Percentiles rank a stretch among this genome's conserved stretches.
phyloP scores from a whole-genome alignment of 208 protist species.

The Acanthamoeba rhysodes region DNA sequence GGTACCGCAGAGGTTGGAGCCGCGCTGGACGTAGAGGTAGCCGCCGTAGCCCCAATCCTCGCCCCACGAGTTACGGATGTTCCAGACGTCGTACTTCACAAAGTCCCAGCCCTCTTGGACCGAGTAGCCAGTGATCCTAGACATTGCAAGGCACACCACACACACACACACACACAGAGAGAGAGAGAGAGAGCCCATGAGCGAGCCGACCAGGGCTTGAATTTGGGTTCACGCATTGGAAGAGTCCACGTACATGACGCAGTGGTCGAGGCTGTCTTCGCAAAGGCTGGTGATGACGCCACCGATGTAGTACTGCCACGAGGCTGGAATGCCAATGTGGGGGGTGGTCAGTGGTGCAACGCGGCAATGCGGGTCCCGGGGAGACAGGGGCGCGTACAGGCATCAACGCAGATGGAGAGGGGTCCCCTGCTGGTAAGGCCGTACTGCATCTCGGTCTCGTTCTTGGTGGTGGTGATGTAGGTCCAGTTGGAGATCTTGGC shows the following conservation, averaged over 20 bases:
- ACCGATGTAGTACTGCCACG: conserved; percentile 90
- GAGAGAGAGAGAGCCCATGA: neutral
- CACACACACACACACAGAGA: neutral
- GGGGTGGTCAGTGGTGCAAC: neutral
- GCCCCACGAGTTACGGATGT: conserved; percentile 74
- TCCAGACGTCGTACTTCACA: conserved; percentile 70
- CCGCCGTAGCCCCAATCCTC: conserved; percentile 69
- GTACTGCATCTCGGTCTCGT: conserved; percentile 93
- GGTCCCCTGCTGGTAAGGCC: conserved; percentile 92
- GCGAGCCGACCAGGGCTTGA: no score
- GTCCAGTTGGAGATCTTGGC: conserved; percentile 91
- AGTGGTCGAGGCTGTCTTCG: conserved; percentile 90
- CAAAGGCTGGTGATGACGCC: conserved; percentile 90
- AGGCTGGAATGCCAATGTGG: conserved; percentile 84
- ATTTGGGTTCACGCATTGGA: no score
- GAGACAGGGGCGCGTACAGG: neutral
- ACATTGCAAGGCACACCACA: no score
- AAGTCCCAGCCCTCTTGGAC: conserved; percentile 68
- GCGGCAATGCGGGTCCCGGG: no score
- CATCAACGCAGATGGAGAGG: conserved; percentile 94
- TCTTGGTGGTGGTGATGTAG: conserved; percentile 83
- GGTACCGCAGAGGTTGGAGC: conserved; percentile 71
- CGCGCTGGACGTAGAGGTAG: conserved; percentile 73
- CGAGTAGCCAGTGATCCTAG: conserved; percentile 53
- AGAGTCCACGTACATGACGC: conserved; percentile 92